phyloP scores from a whole-genome alignment of 345 rosid species.

The Citrus maxima region DNA sequence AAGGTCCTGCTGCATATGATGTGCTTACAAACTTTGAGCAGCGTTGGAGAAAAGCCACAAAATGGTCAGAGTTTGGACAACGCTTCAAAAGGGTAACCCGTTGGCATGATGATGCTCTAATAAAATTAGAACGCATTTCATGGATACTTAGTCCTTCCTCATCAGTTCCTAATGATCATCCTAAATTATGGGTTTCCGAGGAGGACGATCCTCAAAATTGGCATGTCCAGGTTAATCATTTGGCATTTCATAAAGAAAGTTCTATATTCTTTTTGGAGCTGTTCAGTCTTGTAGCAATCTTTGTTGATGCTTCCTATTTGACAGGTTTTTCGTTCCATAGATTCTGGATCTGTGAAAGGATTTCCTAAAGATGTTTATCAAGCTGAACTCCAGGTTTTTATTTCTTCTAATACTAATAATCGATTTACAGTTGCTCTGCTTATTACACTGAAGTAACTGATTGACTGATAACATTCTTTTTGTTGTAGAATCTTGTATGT shows the following conservation, averaged over 20 bases:
- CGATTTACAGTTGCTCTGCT: neutral
- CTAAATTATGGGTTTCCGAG: slow-evolving; percentile 46
- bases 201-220: slow-evolving; percentile 65
- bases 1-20: slow-evolving; percentile 97
- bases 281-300: neutral
- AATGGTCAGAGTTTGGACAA: slow-evolving; percentile 60
- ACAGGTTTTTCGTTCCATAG: slow-evolving; percentile 15
- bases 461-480: neutral
- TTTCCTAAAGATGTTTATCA: slow-evolving; percentile 64
- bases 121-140: slow-evolving; percentile 79
- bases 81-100: slow-evolving; percentile 56
- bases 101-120: slow-evolving; percentile 82
- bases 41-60: slow-evolving; percentile 87
- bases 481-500: slow-evolving; percentile 76
- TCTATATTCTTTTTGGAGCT: neutral
- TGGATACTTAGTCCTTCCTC: slow-evolving; percentile 77
- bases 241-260: slow-evolving; percentile 1
- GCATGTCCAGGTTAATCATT: slow-evolving; percentile 66
- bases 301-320: neutral
- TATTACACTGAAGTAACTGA: neutral
- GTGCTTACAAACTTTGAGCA: slow-evolving; percentile 84
- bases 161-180: slow-evolving; percentile 36
- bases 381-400: slow-evolving; percentile 56
- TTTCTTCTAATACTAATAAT: neutral
- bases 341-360: slow-evolving; percentile 78